Evolutionary conservation across 2,329 filamentous ascomycete genomes (phyloP).

Genomic region (Trichophyton benhamiae): DNA sequence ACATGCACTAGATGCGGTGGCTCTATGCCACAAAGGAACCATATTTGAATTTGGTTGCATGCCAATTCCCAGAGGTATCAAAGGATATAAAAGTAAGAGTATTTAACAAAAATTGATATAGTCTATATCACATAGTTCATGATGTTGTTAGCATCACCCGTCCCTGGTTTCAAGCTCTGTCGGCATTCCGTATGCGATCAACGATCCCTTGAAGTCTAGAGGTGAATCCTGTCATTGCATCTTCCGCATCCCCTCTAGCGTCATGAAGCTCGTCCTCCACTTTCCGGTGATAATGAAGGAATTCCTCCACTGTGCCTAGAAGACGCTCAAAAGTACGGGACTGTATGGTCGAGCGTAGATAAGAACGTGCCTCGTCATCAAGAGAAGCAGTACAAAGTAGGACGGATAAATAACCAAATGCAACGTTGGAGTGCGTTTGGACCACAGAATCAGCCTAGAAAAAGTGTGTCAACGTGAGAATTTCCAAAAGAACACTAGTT

Average conservation of each 20-base stretch:
- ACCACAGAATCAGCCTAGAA: conserved; percentile 43
- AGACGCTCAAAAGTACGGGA: conserved; percentile 39
- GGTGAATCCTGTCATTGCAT: conserved; percentile 42
- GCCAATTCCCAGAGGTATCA: too few species aligned
- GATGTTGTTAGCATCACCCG: too few species aligned
- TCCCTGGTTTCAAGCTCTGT: neutral
- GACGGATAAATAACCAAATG: conserved; percentile 74
- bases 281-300: conserved; percentile 47
- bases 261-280: conserved; percentile 40
- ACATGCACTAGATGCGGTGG: too few species aligned
- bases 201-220: conserved; percentile 43
- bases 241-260: conserved; percentile 30
- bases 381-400: conserved; percentile 71
- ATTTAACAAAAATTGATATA: too few species aligned
- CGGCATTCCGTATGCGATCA: conserved; percentile 27
- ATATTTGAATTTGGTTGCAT: too few species aligned
- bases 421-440: conserved; percentile 67
- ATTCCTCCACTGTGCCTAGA: conserved; percentile 49
- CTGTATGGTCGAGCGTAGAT: conserved; percentile 34
- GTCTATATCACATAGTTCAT: too few species aligned
- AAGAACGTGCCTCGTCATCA: conserved; percentile 32
- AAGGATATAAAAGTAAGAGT: too few species aligned
- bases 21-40: too few species aligned
- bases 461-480: conserved; percentile 3
- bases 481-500: too few species aligned